Base-by-base conservation (phyloP, 2,329 filamentous ascomycete species). In the Colletotrichum aenigma region DNA sequence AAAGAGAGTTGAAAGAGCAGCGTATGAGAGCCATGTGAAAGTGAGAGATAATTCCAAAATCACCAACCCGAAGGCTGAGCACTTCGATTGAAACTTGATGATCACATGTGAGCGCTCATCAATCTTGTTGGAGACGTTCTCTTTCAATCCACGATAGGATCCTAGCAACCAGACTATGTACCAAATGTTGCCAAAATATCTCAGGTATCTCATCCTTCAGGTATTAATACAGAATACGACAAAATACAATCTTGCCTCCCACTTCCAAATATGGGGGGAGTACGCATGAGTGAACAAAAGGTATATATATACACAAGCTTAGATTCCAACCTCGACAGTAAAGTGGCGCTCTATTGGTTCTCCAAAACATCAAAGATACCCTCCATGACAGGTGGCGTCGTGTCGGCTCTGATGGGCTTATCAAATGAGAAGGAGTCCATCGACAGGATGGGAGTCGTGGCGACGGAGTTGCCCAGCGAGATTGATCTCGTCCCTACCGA, bases 351-450 rank as follows among this genome's bases (percentile, higher is more conserved):
- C 66, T 24, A 76, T 28, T 69, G 38, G 48, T 76, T 76, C 26
- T 76, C 65, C 34, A 76, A 62, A 43, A 76, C 74, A 32, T 76
- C 74, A 30, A 74, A 74, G 15, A 76, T 76, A 13, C 74, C 74
- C 43, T 76, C 74, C 26, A 73, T 73, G 3, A 76, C 74, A 6
- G 12, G 64, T 28, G 73, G 66, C 21, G 70, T 52, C 34, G 32
- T 21, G 6, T 76, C 70, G 56, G 55, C 64, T n/a, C 36, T 56
- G 32, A 73, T 55, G 16, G n/a, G 18, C 18, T 65, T 38, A 28
- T 64, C 70, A 7, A 65, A 55, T 7, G 58, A 18, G 16, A 65
- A 60, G 8, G 58, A 15, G 13, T 76, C 70, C 26, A 69, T 32
- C 12, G 70, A 68, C 43, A 48, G 36, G 38, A 43, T 30, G 13